Evolutionary conservation across 768 basidiomycete genomes (phyloP).

Genomic region (Lentinus tigrinus): DNA sequence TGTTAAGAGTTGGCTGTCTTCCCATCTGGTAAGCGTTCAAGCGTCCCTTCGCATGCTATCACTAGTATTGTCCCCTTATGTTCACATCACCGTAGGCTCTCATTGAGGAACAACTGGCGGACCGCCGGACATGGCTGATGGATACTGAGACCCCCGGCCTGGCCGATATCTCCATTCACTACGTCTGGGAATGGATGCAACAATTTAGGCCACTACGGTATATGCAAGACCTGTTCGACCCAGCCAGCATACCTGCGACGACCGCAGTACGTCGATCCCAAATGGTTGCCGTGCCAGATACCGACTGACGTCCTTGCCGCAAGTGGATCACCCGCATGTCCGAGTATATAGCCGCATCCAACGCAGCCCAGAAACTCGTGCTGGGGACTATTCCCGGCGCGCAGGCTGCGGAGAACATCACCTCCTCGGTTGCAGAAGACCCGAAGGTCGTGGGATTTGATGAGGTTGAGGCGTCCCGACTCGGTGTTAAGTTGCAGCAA

Average conservation of each 20-base stretch:
- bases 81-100: conserved; percentile 31
- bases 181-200: conserved; percentile 45
- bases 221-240: conserved; percentile 38
- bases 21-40: conserved; percentile 49
- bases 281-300: not conserved
- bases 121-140: conserved; percentile 58
- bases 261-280: conserved; percentile 35
- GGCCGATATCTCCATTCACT: conserved; percentile 53
- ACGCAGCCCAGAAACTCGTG: conserved; percentile 28
- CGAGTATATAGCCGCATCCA: conserved; percentile 27
- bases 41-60: too few relatives aligned
- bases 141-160: conserved; percentile 51
- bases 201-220: conserved; percentile 28
- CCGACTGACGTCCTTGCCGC: not conserved
- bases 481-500: conserved; percentile 40
- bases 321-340: conserved; percentile 51
- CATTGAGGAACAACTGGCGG: conserved; percentile 44
- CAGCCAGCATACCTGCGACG: conserved; percentile 37
- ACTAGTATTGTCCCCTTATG: too few relatives aligned
- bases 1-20: conserved; percentile 39
- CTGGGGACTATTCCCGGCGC: conserved; percentile 35
- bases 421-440: conserved; percentile 36
- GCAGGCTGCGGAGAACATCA: conserved; percentile 44
- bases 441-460: conserved; percentile 46
- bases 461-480: conserved; percentile 38